Conservation (phyloP, 2,329 filamentous ascomycete genomes). For the Teratosphaeria epicoccoides region DNA sequence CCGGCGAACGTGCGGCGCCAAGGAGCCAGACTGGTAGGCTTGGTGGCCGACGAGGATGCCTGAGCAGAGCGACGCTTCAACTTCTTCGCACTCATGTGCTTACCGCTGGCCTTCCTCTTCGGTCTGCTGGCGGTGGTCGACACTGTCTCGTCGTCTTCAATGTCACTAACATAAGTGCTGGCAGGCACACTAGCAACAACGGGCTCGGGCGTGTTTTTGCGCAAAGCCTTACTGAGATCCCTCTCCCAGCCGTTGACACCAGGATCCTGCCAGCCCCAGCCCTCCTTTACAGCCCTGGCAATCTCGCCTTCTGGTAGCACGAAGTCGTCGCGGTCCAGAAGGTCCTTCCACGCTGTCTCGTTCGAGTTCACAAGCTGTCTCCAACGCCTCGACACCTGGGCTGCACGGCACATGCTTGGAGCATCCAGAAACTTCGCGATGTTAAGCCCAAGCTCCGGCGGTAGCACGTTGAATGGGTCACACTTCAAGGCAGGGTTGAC, state of each 20-base stretch:
- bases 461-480: conserved; percentile 77
- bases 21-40: conserved; percentile 30
- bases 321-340: conserved; percentile 79
- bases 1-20: conserved; percentile 40
- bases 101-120: conserved; percentile 16
- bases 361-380: conserved; percentile 81
- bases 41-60: conserved; percentile 23
- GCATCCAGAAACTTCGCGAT: conserved; percentile 79
- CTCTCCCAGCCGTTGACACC: conserved; percentile 59
- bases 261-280: conserved; percentile 96
- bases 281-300: conserved; percentile 73
- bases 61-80: conserved; percentile 36
- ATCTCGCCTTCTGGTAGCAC: conserved; percentile 69
- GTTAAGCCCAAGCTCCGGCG: conserved; percentile 76
- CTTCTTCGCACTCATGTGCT: conserved; percentile 30
- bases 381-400: conserved; percentile 92
- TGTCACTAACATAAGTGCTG: conserved; percentile 15
- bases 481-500: conserved; percentile 93
- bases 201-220: conserved; percentile 12
- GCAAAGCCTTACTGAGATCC: conserved; percentile 55
- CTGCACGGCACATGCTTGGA: conserved; percentile 75
- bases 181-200: not conserved
- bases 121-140: conserved; percentile 16
- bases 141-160: conserved; percentile 20
- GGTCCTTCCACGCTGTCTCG: conserved; percentile 89